phyloP scores from a whole-genome alignment of 306 rosid genomes.

The Begonia loranthoides region DNA sequence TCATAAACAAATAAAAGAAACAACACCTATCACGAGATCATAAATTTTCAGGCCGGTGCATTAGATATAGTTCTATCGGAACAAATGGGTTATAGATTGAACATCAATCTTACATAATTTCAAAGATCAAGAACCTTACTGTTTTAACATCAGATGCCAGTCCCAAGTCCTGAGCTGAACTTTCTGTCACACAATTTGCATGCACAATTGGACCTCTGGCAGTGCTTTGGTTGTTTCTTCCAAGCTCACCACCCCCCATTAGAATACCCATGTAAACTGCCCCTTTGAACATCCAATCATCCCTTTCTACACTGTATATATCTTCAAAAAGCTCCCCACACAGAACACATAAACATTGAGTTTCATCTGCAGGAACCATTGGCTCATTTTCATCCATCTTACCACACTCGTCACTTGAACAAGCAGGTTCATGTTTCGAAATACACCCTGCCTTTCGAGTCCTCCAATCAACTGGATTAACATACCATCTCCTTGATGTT shows the following conservation, averaged over 20 bases:
- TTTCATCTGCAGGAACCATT: slow-evolving; percentile 65
- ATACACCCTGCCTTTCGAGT: slow-evolving; percentile 31
- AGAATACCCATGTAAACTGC: slow-evolving; percentile 37
- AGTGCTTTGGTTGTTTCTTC: slow-evolving; percentile 8
- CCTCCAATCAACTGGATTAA: slow-evolving; percentile 37
- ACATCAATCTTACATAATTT: too few relatives aligned
- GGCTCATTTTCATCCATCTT: slow-evolving; percentile 21
- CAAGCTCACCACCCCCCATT: slow-evolving; percentile 23
- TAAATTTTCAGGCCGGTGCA: too few relatives aligned
- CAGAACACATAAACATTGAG: slow-evolving; percentile 53
- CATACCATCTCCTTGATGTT: slow-evolving; percentile 64
- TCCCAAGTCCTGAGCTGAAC: slow-evolving; percentile 27
- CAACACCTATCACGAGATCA: too few relatives aligned
- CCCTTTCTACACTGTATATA: slow-evolving; percentile 43
- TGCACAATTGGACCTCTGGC: slow-evolving; percentile 66
- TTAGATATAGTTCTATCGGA: too few relatives aligned
- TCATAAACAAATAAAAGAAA: too few relatives aligned
- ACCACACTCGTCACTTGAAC: slow-evolving; percentile 16
- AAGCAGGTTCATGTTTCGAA: slow-evolving; percentile 17
- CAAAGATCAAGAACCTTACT: slow-evolving; percentile 25
- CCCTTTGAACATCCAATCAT: slow-evolving; percentile 79
- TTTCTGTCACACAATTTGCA: slow-evolving; percentile 45
- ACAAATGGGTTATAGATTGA: too few relatives aligned
- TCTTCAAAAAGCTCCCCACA: slow-evolving; percentile 91
- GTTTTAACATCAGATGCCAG: slow-evolving; percentile 25